phyloP scores from a whole-genome alignment of 345 rosid genomes.

The Mangifera indica region DNA sequence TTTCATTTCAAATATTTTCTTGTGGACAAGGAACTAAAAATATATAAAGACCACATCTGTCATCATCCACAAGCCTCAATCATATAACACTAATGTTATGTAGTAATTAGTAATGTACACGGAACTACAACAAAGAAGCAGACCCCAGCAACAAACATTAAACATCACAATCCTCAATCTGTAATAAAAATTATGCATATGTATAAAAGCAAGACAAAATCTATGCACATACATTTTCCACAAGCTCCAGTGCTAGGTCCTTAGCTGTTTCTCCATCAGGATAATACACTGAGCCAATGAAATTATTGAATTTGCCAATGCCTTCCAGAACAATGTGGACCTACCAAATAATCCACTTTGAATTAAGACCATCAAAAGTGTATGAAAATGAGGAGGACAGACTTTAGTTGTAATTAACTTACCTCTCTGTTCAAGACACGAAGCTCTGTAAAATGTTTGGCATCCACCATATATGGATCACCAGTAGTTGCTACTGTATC shows the following conservation, averaged over 20 bases:
- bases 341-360: slow-evolving; percentile 39
- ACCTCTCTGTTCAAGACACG: slow-evolving; percentile 89
- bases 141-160: not conserved
- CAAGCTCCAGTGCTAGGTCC: slow-evolving; percentile 90
- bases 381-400: slow-evolving; percentile 17
- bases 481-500: slow-evolving; percentile 56
- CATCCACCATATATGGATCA: slow-evolving; percentile 83
- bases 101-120: not conserved
- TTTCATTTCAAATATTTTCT: not conserved
- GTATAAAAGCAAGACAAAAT: slow-evolving; percentile 5
- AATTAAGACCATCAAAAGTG: slow-evolving; percentile 20
- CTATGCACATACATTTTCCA: slow-evolving; percentile 64
- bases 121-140: not conserved
- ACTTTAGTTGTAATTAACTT: slow-evolving; percentile 25
- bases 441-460: slow-evolving; percentile 86
- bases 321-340: slow-evolving; percentile 98
- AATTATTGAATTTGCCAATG: slow-evolving; percentile 84
- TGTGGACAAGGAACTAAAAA: not conserved
- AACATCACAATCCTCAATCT: not conserved
- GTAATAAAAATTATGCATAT: not conserved
- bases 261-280: slow-evolving; percentile 82
- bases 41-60: not conserved
- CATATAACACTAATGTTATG: not conserved
- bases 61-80: not conserved
- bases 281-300: slow-evolving; percentile 92